Evolutionary conservation across 2,329 filamentous ascomycete species (phyloP), one percentile per base, ranked within the genome.

Genomic region (Setomelanomma holmii): DNA sequence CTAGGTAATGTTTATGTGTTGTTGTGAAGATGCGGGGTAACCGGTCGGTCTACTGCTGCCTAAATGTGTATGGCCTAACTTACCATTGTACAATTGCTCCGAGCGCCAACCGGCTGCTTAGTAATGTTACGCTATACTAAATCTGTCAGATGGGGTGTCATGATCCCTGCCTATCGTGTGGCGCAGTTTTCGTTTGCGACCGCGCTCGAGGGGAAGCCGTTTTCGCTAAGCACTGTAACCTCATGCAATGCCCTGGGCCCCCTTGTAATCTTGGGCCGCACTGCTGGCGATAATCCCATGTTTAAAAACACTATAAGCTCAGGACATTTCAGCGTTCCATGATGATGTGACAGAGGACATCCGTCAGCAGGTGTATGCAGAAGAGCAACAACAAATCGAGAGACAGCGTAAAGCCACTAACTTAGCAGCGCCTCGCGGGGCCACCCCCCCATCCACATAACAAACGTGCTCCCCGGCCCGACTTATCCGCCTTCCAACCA

Each of bases 221-320:
- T n/a, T n/a, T n/a, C n/a, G n/a, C n/a, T n/a, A n/a, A n/a, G n/a
- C n/a, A n/a, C 6, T 75, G 76, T 51, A 54, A 36, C 33, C 34
- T 64, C 12, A 69, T 76, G 51, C 67, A 60, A 21, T 76, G 65
- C 44, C 63, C 63, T 44, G 60, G 66, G 11, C 51, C 56, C 45
- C 63, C 55, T 36, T 75, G 61, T 49, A 39, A 66, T 38, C 54
- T 59, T 38, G 63, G 66, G 20, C 63, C 63, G 34, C 60, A 74
- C 50, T 75, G 66, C 60, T 76, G 64, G 72, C 53, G 60, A 35
- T 67, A 75, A 50, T 66, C 67, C 17, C 16, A 58, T 23, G 48
- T 61, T 51, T 59, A 73, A 65, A 67, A 75, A 60, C 67, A 76
- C 53, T 67, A 74, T 42, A 68, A 56, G 48, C 63, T 75, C 1